Evolutionary conservation across 1,284 basidiomycete genomes (phyloP), one percentile per base, ranked within the genome.

Genomic region (Athelia sp.): DNA sequence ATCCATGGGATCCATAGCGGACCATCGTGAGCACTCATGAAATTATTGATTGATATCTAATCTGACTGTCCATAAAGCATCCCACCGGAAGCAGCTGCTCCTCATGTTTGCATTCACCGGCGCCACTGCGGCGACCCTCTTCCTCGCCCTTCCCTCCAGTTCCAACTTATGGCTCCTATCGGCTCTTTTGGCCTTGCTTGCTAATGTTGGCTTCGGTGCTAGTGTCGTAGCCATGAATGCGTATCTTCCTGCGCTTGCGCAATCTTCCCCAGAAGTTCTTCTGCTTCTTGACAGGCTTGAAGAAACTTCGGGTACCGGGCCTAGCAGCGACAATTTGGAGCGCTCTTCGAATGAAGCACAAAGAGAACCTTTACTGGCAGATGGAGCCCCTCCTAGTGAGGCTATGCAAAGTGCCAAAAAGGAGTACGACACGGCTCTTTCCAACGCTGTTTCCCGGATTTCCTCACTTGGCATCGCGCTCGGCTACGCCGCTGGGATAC

Each of bases 211-310:
- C 1, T 94, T 94, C 54, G 88, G 92, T 1, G 86, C 84, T 0
- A 88, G 85, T 11, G 75, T 86, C 13, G 93, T 97, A 8, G 92
- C 92, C 32, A 82, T 93, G 72, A 97, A 97, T 60, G 81, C 91
- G 0, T 95, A 94, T 65, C 76, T 97, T 3, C 92, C 93, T 0
- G 73, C 71, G 0, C 73, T 95, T 1, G 89, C 90, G 0, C 75
- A 77, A 52, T 77, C 81, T 32, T 77, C 84, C 0, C 78, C 79
- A 3, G 79, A 81, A 45, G 84, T 90, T 1, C 59, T 74, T 6
- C 58, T 67, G n/a, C 73, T 77, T 1, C 66, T 64, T 26, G 61
- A 61, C 2, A 68, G 75, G 47, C 58, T 80, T 4, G 58, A 62
- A 50, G 58, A 63, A 42, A 52, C 59, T 14, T 22, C 40, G 3